Base-by-base conservation (phyloP, 176 grass and related monocot genomes). In the Triticum turgidum region DNA sequence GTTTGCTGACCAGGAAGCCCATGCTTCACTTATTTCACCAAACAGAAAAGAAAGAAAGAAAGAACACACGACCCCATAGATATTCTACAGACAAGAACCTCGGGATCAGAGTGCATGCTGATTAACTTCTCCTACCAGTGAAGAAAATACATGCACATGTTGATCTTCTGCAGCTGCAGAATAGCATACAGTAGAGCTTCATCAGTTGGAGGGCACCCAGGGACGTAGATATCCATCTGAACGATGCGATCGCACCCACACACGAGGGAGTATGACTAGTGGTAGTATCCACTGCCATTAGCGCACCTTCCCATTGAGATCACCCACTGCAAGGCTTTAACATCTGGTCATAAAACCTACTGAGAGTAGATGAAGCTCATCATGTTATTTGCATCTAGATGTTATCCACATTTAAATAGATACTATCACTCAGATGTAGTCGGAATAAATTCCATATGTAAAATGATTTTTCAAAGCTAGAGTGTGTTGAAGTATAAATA, bases 241-340 rank as follows among this genome's bases (percentile, higher is more conserved):
- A 97, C 88, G 4, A 94, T 97, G 18, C 90, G 78, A 24, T 97
- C 95, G 38, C 95, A 94, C 61, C 95, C 92, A 27, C 92, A 90
- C 5, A 97, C 89, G 27, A 94, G 90, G 32, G 92, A 94, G 82
- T 97, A 94, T 4, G 95, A 91, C 56, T 97, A 94, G 62, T 97
- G 92, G 84, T 97, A 97, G 88, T 97, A 97, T 13, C 95, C 90
- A 54, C 92, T 92, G 9, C 92, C 92, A 58, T 94, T 97, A 17
- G 95, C 90, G 20, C 92, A 97, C 76, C 95, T 97, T 30, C 95
- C 95, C 95, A 94, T 97, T 0, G 95, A 97, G 65, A 97, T 94
- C 58, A 97, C 92, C 95, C 95, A 97, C n/a, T 47, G 10, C 90
- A 79, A 39, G 95, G 89, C 30, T 97, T 92, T 12, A 89, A 88